Conservation (phyloP, 306 rosid genomes). For the Elaeagnus macrophylla region DNA sequence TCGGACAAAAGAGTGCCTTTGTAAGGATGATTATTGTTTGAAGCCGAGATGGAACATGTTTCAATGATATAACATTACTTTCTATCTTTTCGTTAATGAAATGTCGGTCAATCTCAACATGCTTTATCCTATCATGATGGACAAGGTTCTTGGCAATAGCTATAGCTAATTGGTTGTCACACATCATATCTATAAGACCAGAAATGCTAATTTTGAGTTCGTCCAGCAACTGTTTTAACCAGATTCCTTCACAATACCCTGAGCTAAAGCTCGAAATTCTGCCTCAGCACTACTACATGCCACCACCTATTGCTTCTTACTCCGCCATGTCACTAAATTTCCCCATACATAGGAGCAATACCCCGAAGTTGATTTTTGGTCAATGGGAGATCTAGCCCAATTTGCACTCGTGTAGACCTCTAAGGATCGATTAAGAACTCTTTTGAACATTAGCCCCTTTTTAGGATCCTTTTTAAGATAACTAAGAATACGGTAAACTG, state of each 20-base stretch:
- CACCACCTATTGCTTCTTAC: not conserved
- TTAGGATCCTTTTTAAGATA: not conserved
- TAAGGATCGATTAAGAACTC: not conserved
- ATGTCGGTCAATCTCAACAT: no score
- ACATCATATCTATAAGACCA: not conserved
- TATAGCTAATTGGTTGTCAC: no score
- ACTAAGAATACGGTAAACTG: not conserved
- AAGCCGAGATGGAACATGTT: no score
- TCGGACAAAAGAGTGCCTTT: no score
- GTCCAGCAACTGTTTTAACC: not conserved
- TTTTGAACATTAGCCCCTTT: not conserved
- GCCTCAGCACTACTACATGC: not conserved
- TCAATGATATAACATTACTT: no score
- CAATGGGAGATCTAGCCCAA: not conserved
- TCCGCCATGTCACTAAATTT: not conserved
- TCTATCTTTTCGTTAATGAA: no score
- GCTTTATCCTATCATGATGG: no score
- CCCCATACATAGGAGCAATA: conserved; percentile 1
- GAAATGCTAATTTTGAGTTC: not conserved
- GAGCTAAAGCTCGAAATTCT: not conserved
- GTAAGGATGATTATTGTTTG: no score
- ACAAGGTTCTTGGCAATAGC: no score
- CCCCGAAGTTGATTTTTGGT: not conserved
- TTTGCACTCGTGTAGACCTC: not conserved
- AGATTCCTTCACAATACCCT: not conserved